Base-by-base conservation (phyloP, 2,329 filamentous ascomycete genomes). In the Aspergillus nomiae region DNA sequence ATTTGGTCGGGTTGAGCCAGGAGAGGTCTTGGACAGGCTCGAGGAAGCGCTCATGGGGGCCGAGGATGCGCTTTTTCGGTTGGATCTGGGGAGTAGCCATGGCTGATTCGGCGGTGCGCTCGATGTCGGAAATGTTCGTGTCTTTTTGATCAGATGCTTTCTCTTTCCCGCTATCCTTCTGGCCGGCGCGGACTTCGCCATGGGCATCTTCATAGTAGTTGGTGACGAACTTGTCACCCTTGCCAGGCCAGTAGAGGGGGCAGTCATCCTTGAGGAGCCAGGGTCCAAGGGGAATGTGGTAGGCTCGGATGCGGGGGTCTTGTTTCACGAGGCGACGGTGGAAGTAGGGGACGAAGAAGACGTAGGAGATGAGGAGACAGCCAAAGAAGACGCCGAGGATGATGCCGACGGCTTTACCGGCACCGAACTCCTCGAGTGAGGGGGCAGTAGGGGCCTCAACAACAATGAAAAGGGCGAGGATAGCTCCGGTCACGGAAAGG, bases 391-490 rank as follows among this genome's bases (percentile, higher is more conserved):
- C 70, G 24, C 71, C 71, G 2, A 74, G 54, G 14, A 74, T 67
- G 24, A 73, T 74, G 1, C 71, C 71, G 3, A 57, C 66, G 0
- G 64, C 67, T 43, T 69, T 73, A 24, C 71, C 71, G 30, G 63
- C 69, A 16, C 71, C 71, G 41, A 73, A 72, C 16, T 65, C 67
- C 16, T 72, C 70, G 21, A 72, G 61, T 0, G 67, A 69, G 12
- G 70, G 68, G 0, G 67, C 70, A 7, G 65, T 70, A 1, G 71
- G 71, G 5, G 69, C 70, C 62, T 73, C 70, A 63, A 84, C 76
- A 54, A 90, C 82, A 61, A 91, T 85, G 63, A 90, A 85, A 72
- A 91, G 77, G 5, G 83, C 81, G 50, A 84, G 80, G 57, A 85
- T 65, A n/a, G 77, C 82, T 50, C 77, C 81, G 0, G 83, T 84